phyloP scores from a whole-genome alignment of 108 stramenopile species.

The Cyclotella sp. region DNA sequence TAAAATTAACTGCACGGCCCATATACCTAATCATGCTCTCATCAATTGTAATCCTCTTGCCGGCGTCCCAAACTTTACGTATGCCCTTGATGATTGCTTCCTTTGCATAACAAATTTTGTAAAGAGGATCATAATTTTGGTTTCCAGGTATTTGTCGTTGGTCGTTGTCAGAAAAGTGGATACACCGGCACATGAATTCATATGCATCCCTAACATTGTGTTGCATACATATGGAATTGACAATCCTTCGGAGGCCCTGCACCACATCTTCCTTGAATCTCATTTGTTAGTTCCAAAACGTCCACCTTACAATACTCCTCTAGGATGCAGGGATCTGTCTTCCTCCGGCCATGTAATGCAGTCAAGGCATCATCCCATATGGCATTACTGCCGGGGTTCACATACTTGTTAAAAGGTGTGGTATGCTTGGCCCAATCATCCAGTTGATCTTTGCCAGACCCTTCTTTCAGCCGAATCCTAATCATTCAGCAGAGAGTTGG shows the following conservation, averaged over 20 bases:
- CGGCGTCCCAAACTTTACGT: not conserved
- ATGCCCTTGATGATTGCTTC: not conserved
- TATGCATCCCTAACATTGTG: no score
- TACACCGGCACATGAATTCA: not conserved
- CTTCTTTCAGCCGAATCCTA: no score
- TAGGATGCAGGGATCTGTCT: not conserved
- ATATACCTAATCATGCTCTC: no score
- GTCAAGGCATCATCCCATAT: slow-evolving; percentile 5
- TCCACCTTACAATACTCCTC: no score
- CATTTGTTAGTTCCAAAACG: not conserved
- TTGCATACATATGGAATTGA: not conserved
- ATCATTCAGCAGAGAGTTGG: no score
- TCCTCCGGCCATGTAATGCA: slow-evolving; percentile 3
- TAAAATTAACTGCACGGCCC: not conserved
- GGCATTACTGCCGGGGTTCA: slow-evolving; percentile 5
- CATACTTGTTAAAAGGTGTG: not conserved
- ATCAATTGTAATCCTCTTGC: no score
- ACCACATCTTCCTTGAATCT: not conserved
- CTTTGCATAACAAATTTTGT: not conserved
- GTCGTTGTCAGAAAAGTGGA: not conserved
- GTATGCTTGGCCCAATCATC: not conserved
- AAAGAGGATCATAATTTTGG: not conserved
- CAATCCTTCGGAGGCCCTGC: not conserved
- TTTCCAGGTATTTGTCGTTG: not conserved
- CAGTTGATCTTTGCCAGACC: not conserved